A percentile compares a stretch with the other conserved stretches of the same genome.
These are phyloP conservation scores for Trichosporon coremiiforme DNA, from an alignment of 1,284 basidiomycete genomes.

Conservation along the genomic window DNA sequence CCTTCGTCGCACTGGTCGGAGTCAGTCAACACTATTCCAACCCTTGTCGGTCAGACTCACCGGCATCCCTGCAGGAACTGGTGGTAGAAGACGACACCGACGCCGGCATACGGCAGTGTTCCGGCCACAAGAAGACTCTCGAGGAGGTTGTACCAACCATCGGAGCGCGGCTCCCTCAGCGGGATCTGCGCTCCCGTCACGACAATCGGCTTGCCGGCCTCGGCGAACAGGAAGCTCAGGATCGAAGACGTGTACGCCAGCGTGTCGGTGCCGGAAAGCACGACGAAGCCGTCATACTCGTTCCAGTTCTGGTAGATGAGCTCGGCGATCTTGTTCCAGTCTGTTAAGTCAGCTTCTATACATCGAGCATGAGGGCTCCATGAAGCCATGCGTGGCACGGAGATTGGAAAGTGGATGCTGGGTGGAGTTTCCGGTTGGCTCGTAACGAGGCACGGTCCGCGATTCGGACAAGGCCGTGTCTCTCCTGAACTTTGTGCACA, in stretches of 20 bases:
- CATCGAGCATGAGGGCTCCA: too few relatives aligned
- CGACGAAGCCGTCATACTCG: slow-evolving; percentile 51
- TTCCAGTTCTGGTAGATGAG: slow-evolving; percentile 51
- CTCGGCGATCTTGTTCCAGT: slow-evolving; percentile 52
- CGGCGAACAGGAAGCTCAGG: slow-evolving; percentile 50
- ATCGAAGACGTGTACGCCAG: slow-evolving; percentile 52
- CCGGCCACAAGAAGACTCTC: slow-evolving; percentile 51
- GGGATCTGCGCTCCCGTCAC: slow-evolving; percentile 54
- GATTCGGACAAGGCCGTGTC: slow-evolving; percentile 19
- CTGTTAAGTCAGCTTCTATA: slow-evolving; percentile 32
- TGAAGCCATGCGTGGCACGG: background rate
- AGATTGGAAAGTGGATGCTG: background rate
- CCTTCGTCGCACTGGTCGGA: slow-evolving; percentile 43
- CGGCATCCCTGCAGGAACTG: slow-evolving; percentile 43
- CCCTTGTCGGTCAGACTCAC: slow-evolving; percentile 28
- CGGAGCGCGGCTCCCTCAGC: slow-evolving; percentile 46
- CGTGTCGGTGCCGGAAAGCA: slow-evolving; percentile 53
- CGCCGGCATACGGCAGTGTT: slow-evolving; percentile 48
- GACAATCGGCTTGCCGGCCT: slow-evolving; percentile 51
- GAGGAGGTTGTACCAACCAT: slow-evolving; percentile 53
- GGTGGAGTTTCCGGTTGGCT: background rate
- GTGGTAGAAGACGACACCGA: slow-evolving; percentile 52
- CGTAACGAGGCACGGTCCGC: slow-evolving; percentile 13
- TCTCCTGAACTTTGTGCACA: background rate
- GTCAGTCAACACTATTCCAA: background rate